Evolutionary conservation across 495 filamentous ascomycete species (phyloP).

Genomic region (Pseudomonodictys pantanalensis): DNA sequence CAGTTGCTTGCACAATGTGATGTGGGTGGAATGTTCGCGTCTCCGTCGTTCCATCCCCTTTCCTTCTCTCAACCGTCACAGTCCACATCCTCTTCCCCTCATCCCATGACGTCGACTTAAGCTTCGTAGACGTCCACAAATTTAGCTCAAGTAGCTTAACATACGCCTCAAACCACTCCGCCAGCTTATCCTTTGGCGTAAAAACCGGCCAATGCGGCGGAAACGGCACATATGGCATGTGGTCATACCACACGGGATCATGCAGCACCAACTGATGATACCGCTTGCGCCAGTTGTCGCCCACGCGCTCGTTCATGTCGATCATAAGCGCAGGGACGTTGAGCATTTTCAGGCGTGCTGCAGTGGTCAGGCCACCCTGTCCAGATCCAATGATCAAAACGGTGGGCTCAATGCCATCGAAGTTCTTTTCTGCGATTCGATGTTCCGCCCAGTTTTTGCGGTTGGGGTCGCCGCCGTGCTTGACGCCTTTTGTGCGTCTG

Average conservation of each 20-base stretch:
- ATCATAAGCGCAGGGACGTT: conserved; percentile 60
- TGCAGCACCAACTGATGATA: conserved; percentile 64
- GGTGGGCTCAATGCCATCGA: conserved; percentile 55
- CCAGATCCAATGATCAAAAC: conserved; percentile 65
- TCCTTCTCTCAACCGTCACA: conserved; percentile 50
- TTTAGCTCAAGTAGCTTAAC: conserved; percentile 72
- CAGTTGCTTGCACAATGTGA: conserved; percentile 70
- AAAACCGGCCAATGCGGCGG: conserved; percentile 59
- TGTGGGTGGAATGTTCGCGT: conserved; percentile 56
- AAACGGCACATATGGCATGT: conserved; percentile 70
- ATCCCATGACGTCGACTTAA: conserved; percentile 55
- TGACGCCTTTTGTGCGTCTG: conserved; percentile 23
- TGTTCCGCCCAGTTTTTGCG: conserved; percentile 62
- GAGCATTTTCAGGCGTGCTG: conserved; percentile 74
- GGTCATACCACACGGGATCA: conserved; percentile 75
- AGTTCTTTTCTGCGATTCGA: conserved; percentile 55
- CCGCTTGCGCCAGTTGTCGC: conserved; percentile 76
- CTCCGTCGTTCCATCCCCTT: conserved; percentile 48
- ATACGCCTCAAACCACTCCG: conserved; percentile 74
- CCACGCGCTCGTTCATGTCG: conserved; percentile 63
- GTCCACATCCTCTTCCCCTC: conserved; percentile 58
- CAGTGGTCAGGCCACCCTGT: conserved; percentile 58
- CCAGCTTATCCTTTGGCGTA: conserved; percentile 73
- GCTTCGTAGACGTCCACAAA: conserved; percentile 61
- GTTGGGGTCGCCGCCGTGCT: conserved; percentile 29